Evolutionary conservation across 2,329 filamentous ascomycete species (phyloP).

Genomic region (Botrytis galanthina): DNA sequence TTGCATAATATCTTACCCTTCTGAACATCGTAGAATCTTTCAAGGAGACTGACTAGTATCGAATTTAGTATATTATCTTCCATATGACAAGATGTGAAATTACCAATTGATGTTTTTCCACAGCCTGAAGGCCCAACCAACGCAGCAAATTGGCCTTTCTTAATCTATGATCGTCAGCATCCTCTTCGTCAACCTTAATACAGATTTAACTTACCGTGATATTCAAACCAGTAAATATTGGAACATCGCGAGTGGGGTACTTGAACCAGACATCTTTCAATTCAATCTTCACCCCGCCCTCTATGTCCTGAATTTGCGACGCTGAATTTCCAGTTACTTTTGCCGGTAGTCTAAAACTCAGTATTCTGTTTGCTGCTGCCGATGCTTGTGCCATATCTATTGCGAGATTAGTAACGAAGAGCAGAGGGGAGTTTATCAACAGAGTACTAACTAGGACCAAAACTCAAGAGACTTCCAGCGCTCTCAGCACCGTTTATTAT

Average conservation of each 20-base stretch:
- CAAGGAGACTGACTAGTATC: slow-evolving; percentile 6
- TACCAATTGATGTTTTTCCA: slow-evolving; percentile 15
- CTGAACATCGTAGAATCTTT: slow-evolving; percentile 66
- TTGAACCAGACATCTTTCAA: slow-evolving; percentile 57
- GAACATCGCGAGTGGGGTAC: slow-evolving; percentile 56
- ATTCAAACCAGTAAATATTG: slow-evolving; percentile 59
- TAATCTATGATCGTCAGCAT: slow-evolving; percentile 32
- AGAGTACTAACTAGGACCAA: slow-evolving; percentile 43
- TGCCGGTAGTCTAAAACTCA: slow-evolving; percentile 40
- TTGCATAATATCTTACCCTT: slow-evolving; percentile 65
- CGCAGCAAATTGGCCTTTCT: slow-evolving; percentile 68
- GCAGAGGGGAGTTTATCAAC: no score
- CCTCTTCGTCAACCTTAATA: not conserved
- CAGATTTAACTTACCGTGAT: slow-evolving; percentile 44
- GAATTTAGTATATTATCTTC: not conserved
- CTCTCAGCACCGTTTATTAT: slow-evolving; percentile 52
- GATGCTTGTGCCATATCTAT: slow-evolving; percentile 55
- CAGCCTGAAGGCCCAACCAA: slow-evolving; percentile 65
- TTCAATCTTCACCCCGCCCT: slow-evolving; percentile 54
- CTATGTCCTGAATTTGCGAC: slow-evolving; percentile 32
- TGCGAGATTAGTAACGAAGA: not conserved
- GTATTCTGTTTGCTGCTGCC: slow-evolving; percentile 58
- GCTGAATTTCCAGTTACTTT: slow-evolving; percentile 17
- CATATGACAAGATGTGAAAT: not conserved
- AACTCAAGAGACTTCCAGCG: slow-evolving; percentile 53